Percentiles rank a stretch among this genome's conserved stretches.
phyloP scores from a whole-genome alignment of 305 asterid genomes.

The Solanum hybrid region DNA sequence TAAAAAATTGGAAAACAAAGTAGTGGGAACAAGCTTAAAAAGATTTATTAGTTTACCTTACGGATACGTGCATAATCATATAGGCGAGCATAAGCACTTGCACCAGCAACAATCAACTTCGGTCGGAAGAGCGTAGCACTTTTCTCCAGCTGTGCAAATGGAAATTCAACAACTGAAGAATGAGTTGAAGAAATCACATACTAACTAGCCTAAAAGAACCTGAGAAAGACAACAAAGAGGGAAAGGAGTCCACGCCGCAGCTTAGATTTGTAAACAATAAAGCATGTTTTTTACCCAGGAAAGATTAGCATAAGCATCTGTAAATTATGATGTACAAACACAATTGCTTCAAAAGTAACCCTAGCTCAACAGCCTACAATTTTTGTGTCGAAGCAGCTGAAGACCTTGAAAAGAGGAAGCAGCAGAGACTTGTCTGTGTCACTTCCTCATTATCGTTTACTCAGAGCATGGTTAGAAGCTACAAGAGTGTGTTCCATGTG shows the following conservation, averaged over 20 bases:
- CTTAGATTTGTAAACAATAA: not conserved
- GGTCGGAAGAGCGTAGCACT: constrained; percentile 91
- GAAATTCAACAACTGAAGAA: constrained; percentile 9
- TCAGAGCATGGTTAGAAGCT: not conserved
- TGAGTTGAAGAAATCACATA: not conserved
- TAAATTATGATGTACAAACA: not conserved
- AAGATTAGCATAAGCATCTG: not conserved
- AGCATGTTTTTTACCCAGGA: not conserved
- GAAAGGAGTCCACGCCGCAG: not conserved
- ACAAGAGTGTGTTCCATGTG: not conserved
- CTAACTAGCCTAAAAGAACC: constrained; percentile 3
- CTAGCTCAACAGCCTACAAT: not conserved
- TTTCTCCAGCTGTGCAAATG: constrained; percentile 62
- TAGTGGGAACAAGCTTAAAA: not conserved
- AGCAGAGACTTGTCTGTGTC: not conserved
- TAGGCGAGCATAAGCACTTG: constrained; percentile 91
- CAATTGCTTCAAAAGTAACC: not conserved
- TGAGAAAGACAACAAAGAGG: not conserved
- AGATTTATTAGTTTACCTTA: constrained; percentile 34
- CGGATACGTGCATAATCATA: constrained; percentile 87
- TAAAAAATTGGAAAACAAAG: not conserved
- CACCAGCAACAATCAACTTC: constrained; percentile 88
- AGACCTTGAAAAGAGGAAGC: not conserved
- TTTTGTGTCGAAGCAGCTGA: not conserved
- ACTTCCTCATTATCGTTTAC: not conserved